Base-by-base conservation (phyloP, 176 grass and related monocot species). In the Saccharum officinarum region DNA sequence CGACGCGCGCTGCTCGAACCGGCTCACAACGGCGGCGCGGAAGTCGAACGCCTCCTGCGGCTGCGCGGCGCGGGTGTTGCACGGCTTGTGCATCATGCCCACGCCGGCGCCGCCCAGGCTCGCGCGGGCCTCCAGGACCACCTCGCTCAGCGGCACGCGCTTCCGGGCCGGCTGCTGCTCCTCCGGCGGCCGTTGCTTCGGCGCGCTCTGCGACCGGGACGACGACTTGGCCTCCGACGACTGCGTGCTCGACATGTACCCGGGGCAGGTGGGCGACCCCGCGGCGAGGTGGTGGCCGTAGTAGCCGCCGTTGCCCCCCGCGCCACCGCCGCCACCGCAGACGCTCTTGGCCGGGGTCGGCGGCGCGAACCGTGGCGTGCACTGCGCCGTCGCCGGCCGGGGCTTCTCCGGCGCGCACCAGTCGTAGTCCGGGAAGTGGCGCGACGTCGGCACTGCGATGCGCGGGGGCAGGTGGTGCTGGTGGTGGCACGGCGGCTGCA, bases 231-330 rank as follows among this genome's bases (percentile, higher is more conserved):
- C 90, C 33, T 94, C 97, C 33, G 94, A 99, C 3, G 97, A 99
- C 45, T 80, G 97, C 31, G 97, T 99, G 90, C 89, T 88, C 26
- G 91, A 80, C 97, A 99, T 97, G 90, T 99, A 99, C 75, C 79
- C 89, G 0, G 88, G 92, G 81, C 86, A 95, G 75, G 73, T 80
- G 9, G 75, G 82, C 15, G 85, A 88, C 50, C 50, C 50, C 65
- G 75, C 70, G 39, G 54, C 63, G 72, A 46, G 7, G 69, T 26
- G 15, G 28, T 6, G 7, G 15, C 2, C 25, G 61, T 17, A 52
- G 47, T 52, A 52, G 47, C 47, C 47, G 50, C 1, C 50, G 50
- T 30, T 30, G 12, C 16, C 45, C 0, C 30, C 71, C 3, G 54
- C 75, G n/a, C 71, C 49, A 1, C n/a, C n/a, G n/a, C n/a, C n/a